Evolutionary conservation across 2,329 filamentous ascomycete species (phyloP).

Genomic region (Neopestalotiopsis rosae): DNA sequence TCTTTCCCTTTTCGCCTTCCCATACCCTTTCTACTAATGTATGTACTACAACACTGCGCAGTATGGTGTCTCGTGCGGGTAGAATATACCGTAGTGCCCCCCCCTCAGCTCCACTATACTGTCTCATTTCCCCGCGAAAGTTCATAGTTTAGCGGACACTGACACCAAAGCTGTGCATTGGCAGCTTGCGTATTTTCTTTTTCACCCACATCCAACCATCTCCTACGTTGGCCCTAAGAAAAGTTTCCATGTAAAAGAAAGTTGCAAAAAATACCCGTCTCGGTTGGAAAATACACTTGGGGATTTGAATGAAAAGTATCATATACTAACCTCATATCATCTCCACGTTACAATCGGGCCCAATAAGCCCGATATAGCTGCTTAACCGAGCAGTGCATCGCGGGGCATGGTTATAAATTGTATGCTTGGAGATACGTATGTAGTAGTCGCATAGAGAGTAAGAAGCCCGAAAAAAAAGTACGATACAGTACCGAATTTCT

Average conservation of each 20-base stretch:
- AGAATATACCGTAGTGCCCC: neutral
- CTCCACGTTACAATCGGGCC: neutral
- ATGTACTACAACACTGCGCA: too few species aligned
- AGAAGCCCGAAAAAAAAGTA: neutral
- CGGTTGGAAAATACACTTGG: neutral
- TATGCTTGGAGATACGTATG: neutral
- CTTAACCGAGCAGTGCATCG: neutral
- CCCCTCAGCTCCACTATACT: neutral
- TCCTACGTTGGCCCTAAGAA: neutral
- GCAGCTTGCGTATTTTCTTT: constrained; percentile 1
- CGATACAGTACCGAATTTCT: neutral
- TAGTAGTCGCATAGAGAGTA: neutral
- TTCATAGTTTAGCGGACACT: neutral
- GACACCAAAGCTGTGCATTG: neutral
- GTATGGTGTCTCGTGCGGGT: neutral
- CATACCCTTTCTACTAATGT: neutral
- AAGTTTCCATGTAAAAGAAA: neutral
- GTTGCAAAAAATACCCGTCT: neutral
- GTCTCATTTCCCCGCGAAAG: neutral
- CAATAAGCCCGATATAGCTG: neutral
- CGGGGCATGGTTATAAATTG: neutral
- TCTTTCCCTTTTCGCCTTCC: neutral
- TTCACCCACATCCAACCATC: neutral
- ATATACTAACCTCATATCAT: neutral
- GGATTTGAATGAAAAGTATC: too few species aligned